Percentiles rank a stretch among this genome's conserved stretches.
phyloP scores from a whole-genome alignment of 2,329 filamentous ascomycete genomes.

The Colletotrichum magnum region DNA sequence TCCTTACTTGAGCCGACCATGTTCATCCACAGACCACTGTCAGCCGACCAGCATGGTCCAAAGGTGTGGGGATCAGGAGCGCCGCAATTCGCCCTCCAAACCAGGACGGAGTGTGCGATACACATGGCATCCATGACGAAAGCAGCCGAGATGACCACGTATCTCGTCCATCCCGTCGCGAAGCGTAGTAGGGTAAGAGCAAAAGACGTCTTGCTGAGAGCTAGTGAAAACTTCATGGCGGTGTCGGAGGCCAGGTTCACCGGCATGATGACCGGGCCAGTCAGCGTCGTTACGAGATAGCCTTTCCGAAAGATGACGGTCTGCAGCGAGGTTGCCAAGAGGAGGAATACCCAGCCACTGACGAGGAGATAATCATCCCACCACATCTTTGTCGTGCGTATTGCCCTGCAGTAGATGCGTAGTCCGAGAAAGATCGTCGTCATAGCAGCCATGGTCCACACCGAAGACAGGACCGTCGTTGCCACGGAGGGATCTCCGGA shows the following conservation, averaged over 20 bases:
- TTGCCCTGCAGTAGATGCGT: conserved; percentile 52
- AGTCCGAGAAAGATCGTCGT: conserved; percentile 46
- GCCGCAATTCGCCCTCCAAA: conserved; percentile 14
- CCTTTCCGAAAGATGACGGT: conserved; percentile 12
- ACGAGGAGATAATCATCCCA: conserved; percentile 55
- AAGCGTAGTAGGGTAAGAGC: conserved; percentile 55
- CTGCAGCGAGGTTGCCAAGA: neutral
- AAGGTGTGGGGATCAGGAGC: conserved; percentile 19
- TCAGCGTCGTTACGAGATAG: conserved; percentile 35
- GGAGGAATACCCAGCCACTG: conserved; percentile 51
- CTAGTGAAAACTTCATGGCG: conserved; percentile 50
- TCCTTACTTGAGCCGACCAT: conserved; percentile 6
- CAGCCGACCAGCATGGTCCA: conserved; percentile 11
- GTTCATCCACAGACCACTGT: conserved; percentile 9
- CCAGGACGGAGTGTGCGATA: conserved; percentile 3
- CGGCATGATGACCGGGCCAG: conserved; percentile 65
- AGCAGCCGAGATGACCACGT: conserved; percentile 48
- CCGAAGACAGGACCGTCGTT: conserved; percentile 4
- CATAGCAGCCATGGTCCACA: conserved; percentile 33
- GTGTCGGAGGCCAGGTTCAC: conserved; percentile 58
- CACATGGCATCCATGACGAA: conserved; percentile 13
- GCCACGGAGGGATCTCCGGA: neutral
- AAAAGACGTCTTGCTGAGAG: conserved; percentile 53
- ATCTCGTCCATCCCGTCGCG: conserved; percentile 57
- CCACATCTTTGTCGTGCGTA: conserved; percentile 51